Base-by-base conservation (phyloP, 73 alveolate species). In the Paramecium octaurelia region DNA sequence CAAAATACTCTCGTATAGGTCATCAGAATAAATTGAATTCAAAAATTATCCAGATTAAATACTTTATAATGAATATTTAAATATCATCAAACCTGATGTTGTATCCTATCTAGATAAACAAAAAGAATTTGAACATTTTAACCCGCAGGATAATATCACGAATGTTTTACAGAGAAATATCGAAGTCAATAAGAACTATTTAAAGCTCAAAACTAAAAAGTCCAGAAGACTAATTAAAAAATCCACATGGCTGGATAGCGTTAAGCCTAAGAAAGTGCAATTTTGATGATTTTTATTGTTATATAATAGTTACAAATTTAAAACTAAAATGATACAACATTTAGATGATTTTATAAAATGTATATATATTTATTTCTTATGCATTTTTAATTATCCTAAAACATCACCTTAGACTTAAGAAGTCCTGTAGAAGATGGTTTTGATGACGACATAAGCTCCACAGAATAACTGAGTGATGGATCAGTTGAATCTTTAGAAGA, bases 161-260 rank as follows among this genome's bases (percentile, higher is more conserved):
- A 34, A 14, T 29, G 34, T 75, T 75, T 36, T 75, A 36, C 10
- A 14, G 18, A 75, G 59, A 75, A 40, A 21, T 8, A 75, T 31
- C 6, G 68, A 34, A 34, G 60, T 34, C 21, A 36, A 21, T 21
- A 75, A 75, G 6, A 21, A 34, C 16, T 54, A 54, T 16, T 54
- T 54, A 4, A 75, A 40, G 38, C 23, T 31, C 3, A 24, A 16
- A 31, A 36, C 31, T 16, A 29, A 75, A 75, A 75, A 75, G 36
- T 21, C 34, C 36, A 34, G 88, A 75, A 34, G 64, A 75, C 40
- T 75, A 75, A 75, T 75, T 31, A 75, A 75, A 75, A 36, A 75
- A 75, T 36, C 59, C 64, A 75, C 88, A 5, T 75, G 88, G 88
- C 18, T 40, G 9, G 88, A 75, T 35, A 34, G 88, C 23, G n/a